phyloP scores from a whole-genome alignment of 164 flowering plant species.

The Platanus orientalis region DNA sequence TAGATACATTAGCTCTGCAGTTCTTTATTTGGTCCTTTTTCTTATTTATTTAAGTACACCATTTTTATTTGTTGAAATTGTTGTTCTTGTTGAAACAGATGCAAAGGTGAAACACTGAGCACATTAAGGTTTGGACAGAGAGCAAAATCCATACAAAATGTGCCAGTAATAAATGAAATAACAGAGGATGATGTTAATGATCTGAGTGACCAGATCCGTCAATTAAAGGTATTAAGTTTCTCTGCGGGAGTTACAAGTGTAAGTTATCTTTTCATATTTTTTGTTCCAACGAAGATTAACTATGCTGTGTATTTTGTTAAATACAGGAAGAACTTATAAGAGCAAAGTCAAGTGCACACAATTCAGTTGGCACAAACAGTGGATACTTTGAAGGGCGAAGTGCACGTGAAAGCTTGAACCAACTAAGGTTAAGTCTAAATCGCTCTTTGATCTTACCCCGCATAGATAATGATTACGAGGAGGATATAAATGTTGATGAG shows the following conservation, averaged over 20 bases:
- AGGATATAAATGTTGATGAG: slow-evolving; percentile 48
- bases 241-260: background rate
- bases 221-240: slow-evolving; percentile 68
- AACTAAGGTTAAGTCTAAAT: slow-evolving; percentile 80
- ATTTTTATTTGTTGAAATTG: slow-evolving; percentile 2
- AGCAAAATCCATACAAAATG: slow-evolving; percentile 56
- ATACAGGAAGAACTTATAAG: slow-evolving; percentile 95
- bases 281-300: background rate
- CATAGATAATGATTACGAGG: slow-evolving; percentile 50
- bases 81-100: slow-evolving; percentile 40
- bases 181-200: slow-evolving; percentile 90
- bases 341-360: slow-evolving; percentile 49
- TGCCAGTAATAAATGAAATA: slow-evolving; percentile 88
- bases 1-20: too few species aligned
- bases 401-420: slow-evolving; percentile 83
- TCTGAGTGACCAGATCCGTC: slow-evolving; percentile 90
- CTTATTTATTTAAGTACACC: too few species aligned
- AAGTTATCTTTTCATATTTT: background rate
- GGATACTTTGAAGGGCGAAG: slow-evolving; percentile 47
- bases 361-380: slow-evolving; percentile 25
- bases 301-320: slow-evolving; percentile 9
- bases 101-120: slow-evolving; percentile 61
- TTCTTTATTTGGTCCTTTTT: too few species aligned
- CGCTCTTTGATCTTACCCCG: slow-evolving; percentile 72
- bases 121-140: slow-evolving; percentile 82